Conservation (phyloP, 495 filamentous ascomycete genomes). For the Aspergillus mulundensis region DNA sequence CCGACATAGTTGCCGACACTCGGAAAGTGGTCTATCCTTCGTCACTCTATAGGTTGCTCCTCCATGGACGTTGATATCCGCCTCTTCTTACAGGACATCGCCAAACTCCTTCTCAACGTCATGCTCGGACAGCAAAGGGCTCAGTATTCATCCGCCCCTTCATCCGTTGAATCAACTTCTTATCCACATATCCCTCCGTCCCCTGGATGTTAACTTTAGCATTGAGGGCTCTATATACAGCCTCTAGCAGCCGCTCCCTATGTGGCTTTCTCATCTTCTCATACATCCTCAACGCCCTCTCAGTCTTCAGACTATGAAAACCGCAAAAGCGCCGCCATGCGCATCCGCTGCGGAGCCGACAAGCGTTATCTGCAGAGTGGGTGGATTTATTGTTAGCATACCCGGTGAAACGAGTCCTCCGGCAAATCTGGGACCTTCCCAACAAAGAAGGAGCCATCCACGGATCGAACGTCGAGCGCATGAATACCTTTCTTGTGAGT, state of each 20-base stretch:
- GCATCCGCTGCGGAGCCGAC: conserved; percentile 49
- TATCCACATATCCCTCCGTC: conserved; percentile 26
- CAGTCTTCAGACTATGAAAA: conserved; percentile 46
- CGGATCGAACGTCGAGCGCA: conserved; percentile 44
- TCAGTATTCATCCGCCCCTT: conserved; percentile 31
- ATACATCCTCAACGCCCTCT: conserved; percentile 34
- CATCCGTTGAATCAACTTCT: conserved; percentile 34
- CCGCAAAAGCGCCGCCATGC: conserved; percentile 48
- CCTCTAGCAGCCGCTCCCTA: conserved; percentile 33
- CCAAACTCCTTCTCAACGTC: conserved; percentile 42
- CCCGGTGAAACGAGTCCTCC: conserved; percentile 44
- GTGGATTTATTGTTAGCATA: conserved; percentile 34
- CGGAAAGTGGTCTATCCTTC: no score
- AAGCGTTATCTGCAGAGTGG: conserved; percentile 41
- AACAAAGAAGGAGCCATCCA: conserved; percentile 34
- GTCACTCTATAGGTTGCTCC: neutral
- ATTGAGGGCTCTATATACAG: conserved; percentile 37
- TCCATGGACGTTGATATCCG: neutral
- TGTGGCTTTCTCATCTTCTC: conserved; percentile 39
- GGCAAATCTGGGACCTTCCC: conserved; percentile 37
- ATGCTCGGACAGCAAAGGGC: conserved; percentile 49
- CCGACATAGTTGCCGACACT: no score
- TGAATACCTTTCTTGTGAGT: conserved; percentile 43
- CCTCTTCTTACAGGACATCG: neutral
- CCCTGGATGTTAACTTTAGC: conserved; percentile 21